phyloP scores from a whole-genome alignment of 495 filamentous ascomycete genomes.

The Opeltia flavorubescens region DNA sequence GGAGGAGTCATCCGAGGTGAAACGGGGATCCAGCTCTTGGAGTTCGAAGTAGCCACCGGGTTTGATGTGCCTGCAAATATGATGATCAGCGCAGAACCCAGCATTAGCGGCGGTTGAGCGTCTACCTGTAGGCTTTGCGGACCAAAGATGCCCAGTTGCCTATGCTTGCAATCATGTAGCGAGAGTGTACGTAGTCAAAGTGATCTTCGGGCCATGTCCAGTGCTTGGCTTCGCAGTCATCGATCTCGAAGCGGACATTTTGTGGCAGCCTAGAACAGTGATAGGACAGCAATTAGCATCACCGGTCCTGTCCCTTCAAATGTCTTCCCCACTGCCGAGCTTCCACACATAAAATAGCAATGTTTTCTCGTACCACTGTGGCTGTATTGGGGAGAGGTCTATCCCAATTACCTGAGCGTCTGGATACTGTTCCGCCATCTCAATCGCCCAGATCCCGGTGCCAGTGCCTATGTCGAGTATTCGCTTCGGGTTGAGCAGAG shows the following conservation, averaged over 20 bases:
- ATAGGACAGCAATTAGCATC: too few species aligned
- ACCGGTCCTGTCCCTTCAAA: background rate
- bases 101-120: background rate
- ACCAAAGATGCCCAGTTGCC: constrained; percentile 28
- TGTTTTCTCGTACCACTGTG: constrained; percentile 25
- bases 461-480: constrained; percentile 58
- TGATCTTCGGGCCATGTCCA: constrained; percentile 33
- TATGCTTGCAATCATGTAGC: constrained; percentile 29
- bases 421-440: constrained; percentile 43
- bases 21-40: constrained; percentile 45
- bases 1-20: constrained; percentile 46
- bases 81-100: background rate
- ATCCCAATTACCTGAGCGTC: constrained; percentile 42
- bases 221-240: constrained; percentile 36
- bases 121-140: constrained; percentile 23
- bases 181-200: constrained; percentile 35
- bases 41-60: constrained; percentile 55
- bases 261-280: constrained; percentile 30
- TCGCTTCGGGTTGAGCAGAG: constrained; percentile 35
- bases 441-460: constrained; percentile 62
- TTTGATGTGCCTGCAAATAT: constrained; percentile 30
- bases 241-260: constrained; percentile 47
- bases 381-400: constrained; percentile 52
- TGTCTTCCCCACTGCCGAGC: background rate
- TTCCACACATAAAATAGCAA: background rate